These are phyloP conservation scores for Myotisia sp. DNA, from an alignment of 2,329 filamentous ascomycete species.

Conservation along the genomic window DNA sequence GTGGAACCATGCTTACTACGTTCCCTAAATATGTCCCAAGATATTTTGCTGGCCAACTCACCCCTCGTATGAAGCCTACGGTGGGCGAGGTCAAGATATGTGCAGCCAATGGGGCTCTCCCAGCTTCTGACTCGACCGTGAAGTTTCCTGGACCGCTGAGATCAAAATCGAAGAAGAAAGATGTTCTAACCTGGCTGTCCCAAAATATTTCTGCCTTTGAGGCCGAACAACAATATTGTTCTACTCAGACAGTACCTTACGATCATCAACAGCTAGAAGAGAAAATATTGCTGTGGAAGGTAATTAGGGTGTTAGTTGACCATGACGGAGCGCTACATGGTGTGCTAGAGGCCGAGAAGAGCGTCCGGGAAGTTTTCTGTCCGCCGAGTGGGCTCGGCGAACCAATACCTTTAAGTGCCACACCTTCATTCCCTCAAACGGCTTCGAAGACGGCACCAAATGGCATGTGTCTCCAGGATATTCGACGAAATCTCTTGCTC, in stretches of 20 bases:
- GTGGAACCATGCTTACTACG: slow-evolving; percentile 64
- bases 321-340: slow-evolving; percentile 72
- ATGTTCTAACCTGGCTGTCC: slow-evolving; percentile 66
- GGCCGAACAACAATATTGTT: slow-evolving; percentile 32
- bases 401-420: slow-evolving; percentile 1
- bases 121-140: slow-evolving; percentile 55
- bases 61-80: slow-evolving; percentile 66
- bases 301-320: slow-evolving; percentile 68
- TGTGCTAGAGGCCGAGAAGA: slow-evolving; percentile 53
- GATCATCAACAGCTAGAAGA: slow-evolving; percentile 54
- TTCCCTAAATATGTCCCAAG: slow-evolving; percentile 83
- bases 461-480: slow-evolving; percentile 7
- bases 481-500: slow-evolving; percentile 41
- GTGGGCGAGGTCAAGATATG: slow-evolving; percentile 71
- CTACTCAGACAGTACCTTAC: slow-evolving; percentile 37
- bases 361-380: slow-evolving; percentile 59
- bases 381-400: slow-evolving; percentile 37
- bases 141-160: slow-evolving; percentile 85
- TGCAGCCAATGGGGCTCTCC: slow-evolving; percentile 57
- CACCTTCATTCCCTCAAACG: background rate
- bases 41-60: slow-evolving; percentile 58
- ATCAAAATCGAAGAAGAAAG: slow-evolving; percentile 90
- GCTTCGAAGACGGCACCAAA: slow-evolving; percentile 8
- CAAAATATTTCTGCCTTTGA: slow-evolving; percentile 63
- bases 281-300: slow-evolving; percentile 72